A percentile compares a stretch with the other conserved stretches of the same genome.
Conservation (phyloP, 2,329 filamentous ascomycete genomes). For the Mycosphaerella sp. region DNA sequence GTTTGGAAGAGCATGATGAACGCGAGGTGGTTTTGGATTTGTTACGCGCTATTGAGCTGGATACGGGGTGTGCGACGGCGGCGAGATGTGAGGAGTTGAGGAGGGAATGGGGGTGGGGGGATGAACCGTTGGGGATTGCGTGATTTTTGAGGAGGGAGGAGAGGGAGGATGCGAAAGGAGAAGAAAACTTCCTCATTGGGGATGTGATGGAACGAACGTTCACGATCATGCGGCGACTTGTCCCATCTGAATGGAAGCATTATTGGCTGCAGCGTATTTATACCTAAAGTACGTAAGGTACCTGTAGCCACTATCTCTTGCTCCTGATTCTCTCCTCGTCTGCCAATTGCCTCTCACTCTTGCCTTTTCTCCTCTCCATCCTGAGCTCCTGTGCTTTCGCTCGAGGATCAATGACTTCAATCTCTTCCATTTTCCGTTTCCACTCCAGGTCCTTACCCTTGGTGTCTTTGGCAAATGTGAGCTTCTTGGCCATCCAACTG, state of each 20-base stretch:
- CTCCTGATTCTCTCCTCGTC: conserved; percentile 19
- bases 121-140: conserved; percentile 19
- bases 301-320: conserved; percentile 1
- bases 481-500: conserved; percentile 78
- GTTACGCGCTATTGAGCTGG: conserved; percentile 54
- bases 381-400: conserved; percentile 29
- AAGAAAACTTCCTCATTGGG: too few species aligned
- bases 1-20: conserved; percentile 50
- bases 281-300: too few species aligned
- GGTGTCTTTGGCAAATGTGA: conserved; percentile 83
- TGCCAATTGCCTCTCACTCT: conserved; percentile 8
- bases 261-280: too few species aligned
- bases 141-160: neutral
- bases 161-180: neutral
- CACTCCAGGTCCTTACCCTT: conserved; percentile 86
- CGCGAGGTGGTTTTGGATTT: conserved; percentile 52
- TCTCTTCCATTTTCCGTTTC: conserved; percentile 81
- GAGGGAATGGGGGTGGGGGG: conserved; percentile 39
- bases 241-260: too few species aligned
- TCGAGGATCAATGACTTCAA: conserved; percentile 72
- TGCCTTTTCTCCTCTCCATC: conserved; percentile 23
- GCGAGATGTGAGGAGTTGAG: conserved; percentile 50
- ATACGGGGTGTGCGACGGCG: conserved; percentile 58
- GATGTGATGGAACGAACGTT: too few species aligned
- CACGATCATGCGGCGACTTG: too few species aligned